Percentiles rank a stretch among this genome's conserved stretches.
Conservation (phyloP, 2,329 filamentous ascomycete genomes). For the Talaromyces piceae region DNA sequence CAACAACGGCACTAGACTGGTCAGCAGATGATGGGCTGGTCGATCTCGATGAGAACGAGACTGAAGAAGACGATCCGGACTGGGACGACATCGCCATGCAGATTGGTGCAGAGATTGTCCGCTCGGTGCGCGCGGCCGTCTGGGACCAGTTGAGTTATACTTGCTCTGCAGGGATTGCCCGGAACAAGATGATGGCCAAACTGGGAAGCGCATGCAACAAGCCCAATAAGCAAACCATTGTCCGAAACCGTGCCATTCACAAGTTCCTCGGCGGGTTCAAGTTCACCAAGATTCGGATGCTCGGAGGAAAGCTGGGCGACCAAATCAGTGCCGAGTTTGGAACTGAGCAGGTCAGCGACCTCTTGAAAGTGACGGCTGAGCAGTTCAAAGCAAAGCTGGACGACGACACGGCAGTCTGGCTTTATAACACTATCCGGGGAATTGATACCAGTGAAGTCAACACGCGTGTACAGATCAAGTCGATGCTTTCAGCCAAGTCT, state of each 20-base stretch:
- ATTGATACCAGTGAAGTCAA: slow-evolving; percentile 85
- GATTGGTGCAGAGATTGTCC: slow-evolving; percentile 82
- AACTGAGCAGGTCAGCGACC: slow-evolving; percentile 69
- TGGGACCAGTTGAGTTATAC: slow-evolving; percentile 71
- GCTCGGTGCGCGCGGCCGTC: slow-evolving; percentile 63
- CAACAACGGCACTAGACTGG: slow-evolving; percentile 72
- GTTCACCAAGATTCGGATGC: slow-evolving; percentile 86
- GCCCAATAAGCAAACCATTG: slow-evolving; percentile 88
- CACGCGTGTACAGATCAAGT: slow-evolving; percentile 86
- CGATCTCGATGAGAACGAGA: slow-evolving; percentile 64
- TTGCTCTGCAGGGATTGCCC: slow-evolving; percentile 80
- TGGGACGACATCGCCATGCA: slow-evolving; percentile 92
- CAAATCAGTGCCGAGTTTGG: slow-evolving; percentile 74
- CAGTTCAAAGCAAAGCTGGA: slow-evolving; percentile 71
- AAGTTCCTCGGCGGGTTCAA: slow-evolving; percentile 79
- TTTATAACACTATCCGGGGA: slow-evolving; percentile 77
- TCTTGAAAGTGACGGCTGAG: slow-evolving; percentile 64
- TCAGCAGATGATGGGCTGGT: slow-evolving; percentile 66
- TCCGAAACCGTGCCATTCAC: slow-evolving; percentile 73
- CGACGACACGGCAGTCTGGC: slow-evolving; percentile 77
- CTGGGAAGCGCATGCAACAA: slow-evolving; percentile 87
- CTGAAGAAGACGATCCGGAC: slow-evolving; percentile 75
- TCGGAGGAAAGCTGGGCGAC: slow-evolving; percentile 92
- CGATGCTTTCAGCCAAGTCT: slow-evolving; percentile 93
- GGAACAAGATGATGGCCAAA: slow-evolving; percentile 94